phyloP scores from a whole-genome alignment of 345 rosid genomes.

The Lepidium sativum region DNA sequence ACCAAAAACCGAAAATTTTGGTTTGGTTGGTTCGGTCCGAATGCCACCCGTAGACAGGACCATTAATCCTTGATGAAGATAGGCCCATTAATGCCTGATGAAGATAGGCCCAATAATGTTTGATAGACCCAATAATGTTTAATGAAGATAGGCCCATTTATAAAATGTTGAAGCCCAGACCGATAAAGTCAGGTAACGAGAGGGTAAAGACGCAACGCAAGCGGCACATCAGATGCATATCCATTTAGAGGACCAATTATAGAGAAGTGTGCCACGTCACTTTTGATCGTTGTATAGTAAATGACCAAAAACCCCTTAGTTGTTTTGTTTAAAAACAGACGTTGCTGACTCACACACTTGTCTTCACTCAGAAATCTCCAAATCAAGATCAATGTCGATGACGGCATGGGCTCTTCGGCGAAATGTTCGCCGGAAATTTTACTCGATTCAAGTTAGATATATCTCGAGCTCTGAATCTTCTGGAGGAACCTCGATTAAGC shows the following conservation, averaged over 20 bases:
- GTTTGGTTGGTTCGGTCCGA: no score
- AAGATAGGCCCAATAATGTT: no score
- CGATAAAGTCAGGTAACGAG: background rate
- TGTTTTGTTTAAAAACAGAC: background rate
- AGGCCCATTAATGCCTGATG: no score
- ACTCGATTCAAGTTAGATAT: constrained; percentile 26
- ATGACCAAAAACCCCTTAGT: background rate
- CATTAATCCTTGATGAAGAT: no score
- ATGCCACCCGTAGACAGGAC: no score
- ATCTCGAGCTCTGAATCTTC: constrained; percentile 24
- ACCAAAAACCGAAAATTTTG: no score
- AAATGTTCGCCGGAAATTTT: constrained; percentile 22
- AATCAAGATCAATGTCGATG: constrained; percentile 40
- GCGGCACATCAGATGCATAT: constrained; percentile 29
- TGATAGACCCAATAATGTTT: no score
- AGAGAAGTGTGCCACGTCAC: constrained; percentile 18
- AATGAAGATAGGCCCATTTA: no score
- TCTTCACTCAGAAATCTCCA: background rate
- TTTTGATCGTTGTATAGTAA: background rate
- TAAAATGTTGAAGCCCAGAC: background rate
- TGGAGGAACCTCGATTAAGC: background rate
- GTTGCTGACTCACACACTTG: constrained; percentile 14
- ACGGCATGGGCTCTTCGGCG: constrained; percentile 50
- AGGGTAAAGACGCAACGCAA: constrained; percentile 14
- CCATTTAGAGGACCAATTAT: constrained; percentile 5